Evolutionary conservation across 148 eudicot genomes (phyloP), one percentile per base, ranked within the genome.

Genomic region (Rhododendron simsii): DNA sequence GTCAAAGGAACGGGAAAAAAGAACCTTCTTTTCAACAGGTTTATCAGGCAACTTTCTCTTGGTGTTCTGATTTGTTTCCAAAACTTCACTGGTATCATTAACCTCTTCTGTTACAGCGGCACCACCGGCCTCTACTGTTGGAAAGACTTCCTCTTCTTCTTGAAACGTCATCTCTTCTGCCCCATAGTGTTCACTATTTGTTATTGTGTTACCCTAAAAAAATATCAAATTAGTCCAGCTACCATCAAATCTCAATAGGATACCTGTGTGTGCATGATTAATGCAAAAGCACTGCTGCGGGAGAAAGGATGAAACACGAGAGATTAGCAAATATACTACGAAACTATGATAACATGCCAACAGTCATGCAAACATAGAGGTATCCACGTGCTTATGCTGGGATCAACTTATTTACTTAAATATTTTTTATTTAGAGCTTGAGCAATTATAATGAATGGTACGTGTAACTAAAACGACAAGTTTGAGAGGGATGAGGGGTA

Each of bases 41-140:
- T 88, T 47, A 84, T 95, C 99, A 47, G 95, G 93, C 87, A 87
- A 92, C 89, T 96, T 96, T 86, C 99, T 93, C 92, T 96, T 96
- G 75, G 82, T 85, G 51, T 71, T 84, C 81, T 3, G 78, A 55
- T 89, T 91, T 73, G 89, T 87, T 90, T 91, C 92, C 84, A 79
- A 87, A 57, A 82, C 84, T 84, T 81, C 93, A 87, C 63, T 85
- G 41, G 77, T 48, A 82, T 53, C 86, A 20, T 71, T 83, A 18
- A 69, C 87, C 63, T 88, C 93, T 79, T 92, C 90, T 26, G 79
- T 91, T 75, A 73, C 85, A 80, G 87, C 87, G 35, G 86, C 80
- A 81, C 90, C 93, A 50, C 84, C 89, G 69, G 84, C 83, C 11
- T 85, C 84, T 23, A 88, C 90, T 79, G 91, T 88, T 14, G 96